Base-by-base conservation (phyloP, 139 green algal genomes). In the Nannochloris sp. region DNA sequence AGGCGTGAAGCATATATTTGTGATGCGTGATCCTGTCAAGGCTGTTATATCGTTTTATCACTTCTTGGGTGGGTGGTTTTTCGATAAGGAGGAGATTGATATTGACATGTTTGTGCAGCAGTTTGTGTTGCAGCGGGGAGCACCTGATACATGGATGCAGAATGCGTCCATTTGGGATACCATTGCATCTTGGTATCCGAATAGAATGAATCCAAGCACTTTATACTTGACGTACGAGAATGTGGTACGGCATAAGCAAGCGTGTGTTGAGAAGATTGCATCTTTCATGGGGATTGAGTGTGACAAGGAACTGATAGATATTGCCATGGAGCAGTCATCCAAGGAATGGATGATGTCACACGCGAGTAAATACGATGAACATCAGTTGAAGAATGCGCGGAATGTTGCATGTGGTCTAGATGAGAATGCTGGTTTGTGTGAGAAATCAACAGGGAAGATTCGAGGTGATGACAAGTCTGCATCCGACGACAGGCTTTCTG, bases 221-320 rank as follows among this genome's bases (percentile, higher is more conserved):
- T 69, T 82, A 37, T 82, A 65, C 62, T 49, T 82, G 26, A 65
- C 71, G 20, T 82, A 78, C n/a, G 75, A 82, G 25, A 66, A 82
- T 61, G 40, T 82, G 28, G 62, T 76, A n/a, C 31, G 59, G n/a
- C 56, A 82, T 55, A 36, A 73, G 48, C 29, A 36, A 12, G 67
- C 43, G 1, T 61, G 26, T 9, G 75, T 79, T 30, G 20, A 36
- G 8, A 55, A 70, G 11, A 65, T 82, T 20, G 58, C 75, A 13
- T 31, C 64, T 16, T 81, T 81, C 28, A 44, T 81, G 13, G 51
- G 58, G 2, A 28, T 73, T 8, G 72, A 61, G 2, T n/a, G 30
- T 5, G 45, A 63, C 5, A 17, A 56, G 43, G 65, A 66, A 44
- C 44, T 81, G 58, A 65, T 67, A 11, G 49, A 56, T 10, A 33